Conservation (phyloP, 2,329 filamentous ascomycete species). For the Helicocarpus griseus region DNA sequence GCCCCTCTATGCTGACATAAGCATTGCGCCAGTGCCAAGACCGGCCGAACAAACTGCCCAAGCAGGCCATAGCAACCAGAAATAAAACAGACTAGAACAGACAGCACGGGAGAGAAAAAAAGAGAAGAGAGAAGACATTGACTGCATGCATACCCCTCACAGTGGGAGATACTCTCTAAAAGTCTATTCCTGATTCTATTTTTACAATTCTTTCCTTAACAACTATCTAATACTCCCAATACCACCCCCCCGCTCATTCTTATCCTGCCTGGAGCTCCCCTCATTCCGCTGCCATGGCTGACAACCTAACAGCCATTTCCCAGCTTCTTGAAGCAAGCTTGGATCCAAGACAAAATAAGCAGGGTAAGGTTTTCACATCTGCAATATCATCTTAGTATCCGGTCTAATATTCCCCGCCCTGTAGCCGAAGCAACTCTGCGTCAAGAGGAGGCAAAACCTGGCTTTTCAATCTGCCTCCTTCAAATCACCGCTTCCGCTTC, state of each 20-base stretch:
- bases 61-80: conserved; percentile 2
- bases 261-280: conserved; percentile 9
- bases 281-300: conserved; percentile 44
- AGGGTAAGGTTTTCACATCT: conserved; percentile 51
- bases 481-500: conserved; percentile 75
- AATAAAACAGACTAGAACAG: not conserved
- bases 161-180: not conserved
- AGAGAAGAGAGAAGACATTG: not conserved
- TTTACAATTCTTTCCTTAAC: not conserved
- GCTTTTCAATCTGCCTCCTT: conserved; percentile 79
- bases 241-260: conserved; percentile 2
- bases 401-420: conserved; percentile 8
- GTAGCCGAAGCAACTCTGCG: conserved; percentile 74
- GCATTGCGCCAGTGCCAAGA: not conserved
- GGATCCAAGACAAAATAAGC: conserved; percentile 76
- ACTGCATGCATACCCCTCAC: not conserved
- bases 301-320: conserved; percentile 55
- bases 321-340: conserved; percentile 85
- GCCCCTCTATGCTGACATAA: conserved; percentile 1
- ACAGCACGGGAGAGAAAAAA: not conserved
- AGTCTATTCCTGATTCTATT: not conserved
- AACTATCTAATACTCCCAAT: not conserved
- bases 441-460: conserved; percentile 68
- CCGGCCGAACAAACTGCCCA: not conserved
- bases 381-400: conserved; percentile 1